Conservation (phyloP, 208 protist species). For the Tritrichomonas foetus region DNA sequence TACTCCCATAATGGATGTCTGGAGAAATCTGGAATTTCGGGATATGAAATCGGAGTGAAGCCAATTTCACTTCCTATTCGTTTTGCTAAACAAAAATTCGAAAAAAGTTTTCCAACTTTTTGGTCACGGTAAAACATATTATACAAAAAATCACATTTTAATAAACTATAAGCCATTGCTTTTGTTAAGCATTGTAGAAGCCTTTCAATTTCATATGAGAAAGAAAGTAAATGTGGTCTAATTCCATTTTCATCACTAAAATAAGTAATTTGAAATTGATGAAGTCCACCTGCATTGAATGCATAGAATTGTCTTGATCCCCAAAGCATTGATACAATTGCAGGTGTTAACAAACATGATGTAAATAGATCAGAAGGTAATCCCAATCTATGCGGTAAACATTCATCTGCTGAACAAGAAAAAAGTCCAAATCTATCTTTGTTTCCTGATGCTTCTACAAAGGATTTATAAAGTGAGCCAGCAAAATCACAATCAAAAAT, state of each 20-base stretch:
- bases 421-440: background rate
- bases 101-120: constrained; percentile 2
- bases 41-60: background rate
- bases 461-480: background rate
- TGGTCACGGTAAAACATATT: background rate
- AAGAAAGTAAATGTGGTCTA: background rate
- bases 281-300: constrained; percentile 15
- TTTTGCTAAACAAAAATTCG: background rate
- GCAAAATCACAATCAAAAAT: constrained; percentile 5
- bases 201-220: constrained; percentile 28
- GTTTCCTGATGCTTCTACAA: background rate
- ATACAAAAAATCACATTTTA: background rate
- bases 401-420: background rate
- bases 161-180: background rate
- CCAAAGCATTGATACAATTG: constrained; percentile 22
- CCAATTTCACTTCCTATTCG: constrained; percentile 11
- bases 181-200: background rate
- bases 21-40: constrained; percentile 2
- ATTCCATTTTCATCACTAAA: constrained; percentile 1
- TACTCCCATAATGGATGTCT: background rate
- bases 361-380: constrained; percentile 6
- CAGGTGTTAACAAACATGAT: background rate
- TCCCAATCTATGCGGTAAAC: background rate
- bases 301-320: constrained; percentile 18
- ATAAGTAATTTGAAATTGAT: background rate